phyloP scores from a whole-genome alignment of 306 rosid species.

The Oxytropis ochrocephala region DNA sequence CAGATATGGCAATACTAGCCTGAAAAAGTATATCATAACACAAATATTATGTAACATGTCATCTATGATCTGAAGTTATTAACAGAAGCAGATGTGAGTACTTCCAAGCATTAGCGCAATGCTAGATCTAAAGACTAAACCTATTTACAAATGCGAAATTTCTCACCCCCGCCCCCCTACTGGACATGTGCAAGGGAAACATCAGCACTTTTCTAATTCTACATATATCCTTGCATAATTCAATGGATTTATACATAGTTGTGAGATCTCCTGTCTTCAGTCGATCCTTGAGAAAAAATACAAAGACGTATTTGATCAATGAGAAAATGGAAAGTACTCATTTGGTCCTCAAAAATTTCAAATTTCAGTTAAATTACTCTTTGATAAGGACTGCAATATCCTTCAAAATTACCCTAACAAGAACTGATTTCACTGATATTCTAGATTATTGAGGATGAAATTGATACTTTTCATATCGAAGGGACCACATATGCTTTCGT shows the following conservation, averaged over 20 bases:
- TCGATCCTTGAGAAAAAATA: too few relatives aligned
- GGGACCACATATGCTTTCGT: too few relatives aligned
- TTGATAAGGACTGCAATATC: too few relatives aligned
- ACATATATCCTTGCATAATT: background rate
- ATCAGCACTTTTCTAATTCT: background rate
- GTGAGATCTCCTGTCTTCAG: background rate
- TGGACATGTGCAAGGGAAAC: background rate
- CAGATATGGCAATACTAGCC: conserved; percentile 33
- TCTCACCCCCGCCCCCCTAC: background rate
- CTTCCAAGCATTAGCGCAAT: background rate
- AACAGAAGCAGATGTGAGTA: background rate
- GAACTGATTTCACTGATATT: too few relatives aligned
- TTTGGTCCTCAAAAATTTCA: too few relatives aligned
- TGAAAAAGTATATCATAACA: conserved; percentile 23
- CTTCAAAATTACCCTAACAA: too few relatives aligned
- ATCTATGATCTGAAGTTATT: conserved; percentile 3
- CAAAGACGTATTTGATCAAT: too few relatives aligned
- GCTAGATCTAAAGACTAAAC: background rate
- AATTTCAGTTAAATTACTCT: too few relatives aligned
- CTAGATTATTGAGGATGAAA: too few relatives aligned
- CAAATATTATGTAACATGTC: background rate
- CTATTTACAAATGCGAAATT: background rate
- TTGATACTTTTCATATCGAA: too few relatives aligned
- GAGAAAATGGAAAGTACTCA: too few relatives aligned
- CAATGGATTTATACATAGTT: background rate